These are phyloP conservation scores for Fistulifera pelliculosa DNA, from an alignment of 108 stramenopile species.

Conservation along the genomic window DNA sequence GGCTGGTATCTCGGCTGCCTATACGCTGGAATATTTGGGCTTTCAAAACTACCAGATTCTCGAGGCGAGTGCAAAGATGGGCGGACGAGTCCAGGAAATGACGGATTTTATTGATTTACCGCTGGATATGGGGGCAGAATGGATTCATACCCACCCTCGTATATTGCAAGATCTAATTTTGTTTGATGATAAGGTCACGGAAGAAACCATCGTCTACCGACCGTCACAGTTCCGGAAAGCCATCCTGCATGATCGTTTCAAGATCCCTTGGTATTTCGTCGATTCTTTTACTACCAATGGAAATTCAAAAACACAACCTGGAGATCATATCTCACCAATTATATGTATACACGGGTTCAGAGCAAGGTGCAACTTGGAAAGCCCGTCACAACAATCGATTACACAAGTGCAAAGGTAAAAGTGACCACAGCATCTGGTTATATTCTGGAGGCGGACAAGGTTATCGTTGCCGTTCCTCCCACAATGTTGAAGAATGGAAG, in stretches of 20 bases:
- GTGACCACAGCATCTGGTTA: slow-evolving; percentile 5
- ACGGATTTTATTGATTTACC: slow-evolving; percentile 15
- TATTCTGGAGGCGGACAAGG: slow-evolving; percentile 1
- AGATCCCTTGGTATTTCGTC: neutral
- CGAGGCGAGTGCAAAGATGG: slow-evolving; percentile 11
- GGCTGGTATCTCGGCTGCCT: slow-evolving; percentile 19
- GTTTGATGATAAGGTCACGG: too few relatives aligned
- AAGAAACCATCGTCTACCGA: neutral
- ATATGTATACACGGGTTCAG: slow-evolving; percentile 5
- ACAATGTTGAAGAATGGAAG: slow-evolving; percentile 12
- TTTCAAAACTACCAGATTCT: slow-evolving; percentile 9
- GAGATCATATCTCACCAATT: slow-evolving; percentile 2
- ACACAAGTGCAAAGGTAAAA: neutral
- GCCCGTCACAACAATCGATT: slow-evolving; percentile 3
- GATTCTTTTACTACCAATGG: slow-evolving; percentile 1
- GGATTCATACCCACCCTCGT: slow-evolving; percentile 3
- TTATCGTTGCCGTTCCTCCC: slow-evolving; percentile 12
- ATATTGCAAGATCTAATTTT: too few relatives aligned
- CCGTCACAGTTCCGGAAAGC: neutral
- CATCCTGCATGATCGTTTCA: neutral
- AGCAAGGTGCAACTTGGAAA: neutral
- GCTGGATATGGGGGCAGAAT: slow-evolving; percentile 21
- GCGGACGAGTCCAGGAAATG: slow-evolving; percentile 16
- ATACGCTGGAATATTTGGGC: slow-evolving; percentile 9
- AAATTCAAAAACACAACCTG: slow-evolving; percentile 14